Base-by-base conservation (phyloP, 345 rosid species). In the Eutrema japonicum region DNA sequence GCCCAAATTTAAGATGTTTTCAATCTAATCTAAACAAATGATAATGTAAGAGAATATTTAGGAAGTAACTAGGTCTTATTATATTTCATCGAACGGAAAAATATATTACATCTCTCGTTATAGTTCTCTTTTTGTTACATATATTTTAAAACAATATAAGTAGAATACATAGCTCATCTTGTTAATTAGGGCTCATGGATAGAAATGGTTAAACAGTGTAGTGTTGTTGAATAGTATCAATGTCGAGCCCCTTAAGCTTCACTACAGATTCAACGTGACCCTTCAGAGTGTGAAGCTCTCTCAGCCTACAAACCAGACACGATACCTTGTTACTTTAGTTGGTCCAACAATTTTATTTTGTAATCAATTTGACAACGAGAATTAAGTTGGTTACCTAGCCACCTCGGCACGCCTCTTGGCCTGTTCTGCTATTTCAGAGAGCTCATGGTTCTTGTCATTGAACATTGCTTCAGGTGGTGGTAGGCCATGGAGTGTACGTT, bases 241-340 rank as follows among this genome's bases (percentile, higher is more conserved):
- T 88, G 83, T 93, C 96, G 8, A 92, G 86, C 42, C 96, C 96
- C 79, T 92, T 92, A 45, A 92, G 94, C 66, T 89, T 89, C 70
- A 92, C 96, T 7, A 92, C 96, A 2, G 96, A 90, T 76, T 90
- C 98, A 11, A 90, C 91, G 18, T 90, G 98, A 1, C 96, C 93
- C 81, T 93, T 90, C 11, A 90, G 86, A 3, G 96, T 90, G 37
- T 90, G 96, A 62, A 93, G 91, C 85, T 93, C 98, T 75, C 98
- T 85, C 47, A 88, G 68, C 88, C 98, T 91, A 75, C 12, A 77
- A 42, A 63, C 42, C 46, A 61, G 6, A 37, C 8, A 18, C 30
- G 7, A 53, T 10, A 33, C 6, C n/a, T 8, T 43, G 42, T 65
- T 40, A 49, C n/a, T 35, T 66, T 26, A 35, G 18, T 14, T 14